Conservation (phyloP, 2,329 filamentous ascomycete species). For the Volutella citrinella region DNA sequence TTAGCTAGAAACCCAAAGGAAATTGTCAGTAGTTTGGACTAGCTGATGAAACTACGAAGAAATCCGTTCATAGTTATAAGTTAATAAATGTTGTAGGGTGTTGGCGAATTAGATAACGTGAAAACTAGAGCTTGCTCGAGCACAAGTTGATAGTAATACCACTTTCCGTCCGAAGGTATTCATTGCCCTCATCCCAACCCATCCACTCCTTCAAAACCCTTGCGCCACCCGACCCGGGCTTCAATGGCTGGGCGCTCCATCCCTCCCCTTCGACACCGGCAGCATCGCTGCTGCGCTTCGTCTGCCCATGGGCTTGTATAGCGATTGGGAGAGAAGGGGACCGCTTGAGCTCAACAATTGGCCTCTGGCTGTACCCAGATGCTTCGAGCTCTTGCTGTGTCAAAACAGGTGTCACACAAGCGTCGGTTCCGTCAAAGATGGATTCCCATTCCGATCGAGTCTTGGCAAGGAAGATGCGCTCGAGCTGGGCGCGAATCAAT, state of each 20-base stretch:
- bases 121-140: too few relatives aligned
- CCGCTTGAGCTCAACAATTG: neutral
- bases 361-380: constrained; percentile 6
- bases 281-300: constrained; percentile 31
- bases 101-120: too few relatives aligned
- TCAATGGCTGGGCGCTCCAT: constrained; percentile 15
- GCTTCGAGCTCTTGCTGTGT: constrained; percentile 66
- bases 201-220: constrained; percentile 67
- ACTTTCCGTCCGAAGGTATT: too few relatives aligned
- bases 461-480: constrained; percentile 61
- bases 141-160: too few relatives aligned
- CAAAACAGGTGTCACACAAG: constrained; percentile 81
- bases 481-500: constrained; percentile 59
- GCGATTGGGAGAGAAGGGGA: too few relatives aligned
- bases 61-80: too few relatives aligned
- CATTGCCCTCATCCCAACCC: constrained; percentile 67
- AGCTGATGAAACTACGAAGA: too few relatives aligned
- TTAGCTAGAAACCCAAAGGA: too few relatives aligned
- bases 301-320: too few relatives aligned
- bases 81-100: too few relatives aligned
- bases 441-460: constrained; percentile 76
- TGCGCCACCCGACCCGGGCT: constrained; percentile 59
- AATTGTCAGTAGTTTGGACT: too few relatives aligned
- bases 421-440: constrained; percentile 84
- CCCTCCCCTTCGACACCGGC: constrained; percentile 66